These are phyloP conservation scores for Mycena chlorophos DNA, from an alignment of 768 basidiomycete species.

Conservation along the genomic window DNA sequence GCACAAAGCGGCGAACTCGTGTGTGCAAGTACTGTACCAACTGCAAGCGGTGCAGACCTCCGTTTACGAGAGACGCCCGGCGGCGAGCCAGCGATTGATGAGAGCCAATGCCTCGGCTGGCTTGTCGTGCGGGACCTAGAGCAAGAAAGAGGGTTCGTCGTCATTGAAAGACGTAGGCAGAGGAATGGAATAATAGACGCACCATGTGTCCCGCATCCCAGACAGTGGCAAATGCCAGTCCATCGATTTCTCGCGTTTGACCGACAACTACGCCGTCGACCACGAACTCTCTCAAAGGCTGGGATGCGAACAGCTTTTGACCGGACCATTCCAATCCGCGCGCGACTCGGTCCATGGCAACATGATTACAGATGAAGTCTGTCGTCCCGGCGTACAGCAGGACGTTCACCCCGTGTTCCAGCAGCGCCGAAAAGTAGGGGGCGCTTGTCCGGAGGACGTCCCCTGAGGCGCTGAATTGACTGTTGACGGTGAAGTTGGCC, in stretches of 20 bases:
- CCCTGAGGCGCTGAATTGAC: constrained; percentile 40
- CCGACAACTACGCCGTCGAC: constrained; percentile 44
- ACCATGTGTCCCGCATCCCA: constrained; percentile 35
- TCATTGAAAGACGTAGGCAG: not conserved
- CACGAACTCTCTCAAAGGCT: constrained; percentile 50
- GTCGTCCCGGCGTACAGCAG: constrained; percentile 54
- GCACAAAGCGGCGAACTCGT: not conserved
- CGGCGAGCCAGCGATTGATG: constrained; percentile 44
- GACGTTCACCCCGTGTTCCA: constrained; percentile 52
- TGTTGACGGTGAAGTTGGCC: constrained; percentile 38
- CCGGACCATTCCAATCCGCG: constrained; percentile 58
- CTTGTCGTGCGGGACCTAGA: constrained; percentile 56
- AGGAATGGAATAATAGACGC: constrained; percentile 8
- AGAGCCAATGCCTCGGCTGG: constrained; percentile 46
- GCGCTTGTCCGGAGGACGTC: constrained; percentile 35
- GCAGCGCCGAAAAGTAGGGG: constrained; percentile 49
- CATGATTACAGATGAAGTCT: constrained; percentile 54
- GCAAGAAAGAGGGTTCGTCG: too few species aligned
- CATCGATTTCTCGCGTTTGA: constrained; percentile 19
- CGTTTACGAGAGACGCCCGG: constrained; percentile 9
- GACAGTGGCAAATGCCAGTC: constrained; percentile 25
- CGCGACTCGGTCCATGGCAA: constrained; percentile 58
- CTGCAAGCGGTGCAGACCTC: too few species aligned
- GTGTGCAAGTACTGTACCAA: constrained; percentile 35
- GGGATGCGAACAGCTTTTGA: constrained; percentile 40